Percentiles rank a stretch among this genome's conserved stretches.
Conservation (phyloP, 495 filamentous ascomycete genomes). For the Podospora didyma region DNA sequence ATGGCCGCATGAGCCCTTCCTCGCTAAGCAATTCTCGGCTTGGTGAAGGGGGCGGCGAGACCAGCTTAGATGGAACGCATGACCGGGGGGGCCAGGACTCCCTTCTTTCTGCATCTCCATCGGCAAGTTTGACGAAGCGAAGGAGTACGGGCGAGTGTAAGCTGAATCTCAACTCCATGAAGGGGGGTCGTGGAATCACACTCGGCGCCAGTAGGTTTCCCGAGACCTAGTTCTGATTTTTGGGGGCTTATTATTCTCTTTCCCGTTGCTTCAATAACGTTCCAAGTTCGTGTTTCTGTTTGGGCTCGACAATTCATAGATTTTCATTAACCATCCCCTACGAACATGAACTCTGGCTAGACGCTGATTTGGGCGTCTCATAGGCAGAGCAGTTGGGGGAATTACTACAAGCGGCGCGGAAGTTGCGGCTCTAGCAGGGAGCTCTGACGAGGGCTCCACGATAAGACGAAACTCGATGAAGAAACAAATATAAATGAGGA, state of each 20-base stretch:
- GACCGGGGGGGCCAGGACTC: not conserved
- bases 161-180: constrained; percentile 24
- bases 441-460: constrained; percentile 10
- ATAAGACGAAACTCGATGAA: not conserved
- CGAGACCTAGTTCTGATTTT: not conserved
- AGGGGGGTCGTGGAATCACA: constrained; percentile 28
- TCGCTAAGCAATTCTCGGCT: constrained; percentile 3
- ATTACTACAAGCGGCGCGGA: constrained; percentile 14
- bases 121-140: constrained; percentile 4
- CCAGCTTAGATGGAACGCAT: not conserved
- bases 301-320: not conserved
- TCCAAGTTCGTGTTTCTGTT: not conserved
- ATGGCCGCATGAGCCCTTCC: not conserved
- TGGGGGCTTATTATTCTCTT: not conserved
- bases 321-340: not conserved
- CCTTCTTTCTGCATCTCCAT: not conserved
- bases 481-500: not conserved
- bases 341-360: not conserved
- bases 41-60: not conserved
- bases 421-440: constrained; percentile 4
- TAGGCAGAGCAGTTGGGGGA: constrained; percentile 19
- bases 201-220: constrained; percentile 26
- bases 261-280: not conserved
- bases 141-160: constrained; percentile 18
- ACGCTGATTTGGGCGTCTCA: not conserved